Percentiles rank a stretch among this genome's conserved stretches.
Evolutionary conservation across 78 protist genomes (phyloP).

Genomic region (Acrasis kona): DNA sequence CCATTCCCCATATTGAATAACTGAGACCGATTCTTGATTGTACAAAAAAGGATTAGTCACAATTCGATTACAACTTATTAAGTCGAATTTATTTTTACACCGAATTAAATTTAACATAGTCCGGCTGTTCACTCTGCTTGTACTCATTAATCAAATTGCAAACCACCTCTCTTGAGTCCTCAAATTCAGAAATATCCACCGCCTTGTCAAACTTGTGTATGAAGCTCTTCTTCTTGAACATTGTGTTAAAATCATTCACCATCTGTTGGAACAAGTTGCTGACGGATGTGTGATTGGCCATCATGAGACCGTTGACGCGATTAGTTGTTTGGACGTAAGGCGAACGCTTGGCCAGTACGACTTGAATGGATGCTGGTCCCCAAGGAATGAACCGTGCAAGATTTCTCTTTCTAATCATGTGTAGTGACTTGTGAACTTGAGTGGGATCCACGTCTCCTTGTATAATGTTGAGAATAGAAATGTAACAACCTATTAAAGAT

Average conservation of each 20-base stretch:
- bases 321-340: conserved; percentile 81
- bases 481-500: conserved; percentile 71
- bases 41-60: background rate
- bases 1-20: too few species aligned
- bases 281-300: conserved; percentile 97
- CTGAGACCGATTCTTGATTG: background rate
- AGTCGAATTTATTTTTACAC: background rate
- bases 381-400: conserved; percentile 94
- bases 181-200: conserved; percentile 82
- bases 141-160: conserved; percentile 81
- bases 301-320: conserved; percentile 96
- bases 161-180: conserved; percentile 56
- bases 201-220: conserved; percentile 37
- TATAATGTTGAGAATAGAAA: conserved; percentile 94
- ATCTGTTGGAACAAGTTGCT: background rate
- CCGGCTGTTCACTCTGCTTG: conserved; percentile 61
- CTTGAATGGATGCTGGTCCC: conserved; percentile 99
- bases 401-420: conserved; percentile 84
- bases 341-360: conserved; percentile 66
- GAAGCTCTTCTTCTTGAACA: conserved; percentile 53
- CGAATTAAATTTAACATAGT: conserved; percentile 43
- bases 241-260: conserved; percentile 66
- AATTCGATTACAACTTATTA: background rate
- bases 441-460: conserved; percentile 99
- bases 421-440: conserved; percentile 94